Conservation (phyloP, 805 yeast species). For the Candida maltosa region DNA sequence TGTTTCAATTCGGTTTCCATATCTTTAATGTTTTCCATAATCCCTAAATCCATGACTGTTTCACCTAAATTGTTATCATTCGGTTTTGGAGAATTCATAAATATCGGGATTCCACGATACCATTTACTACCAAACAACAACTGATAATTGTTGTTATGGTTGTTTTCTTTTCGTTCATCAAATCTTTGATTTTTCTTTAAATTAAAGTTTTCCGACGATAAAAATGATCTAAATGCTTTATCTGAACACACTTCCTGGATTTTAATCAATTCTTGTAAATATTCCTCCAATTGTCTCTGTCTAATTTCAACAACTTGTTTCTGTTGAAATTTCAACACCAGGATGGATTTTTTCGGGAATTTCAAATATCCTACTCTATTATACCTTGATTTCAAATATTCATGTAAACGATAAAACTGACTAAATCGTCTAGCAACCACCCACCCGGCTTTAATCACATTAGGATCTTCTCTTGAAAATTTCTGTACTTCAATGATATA, state of each 20-base stretch:
- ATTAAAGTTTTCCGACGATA: constrained; percentile 66
- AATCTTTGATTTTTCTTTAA: constrained; percentile 23
- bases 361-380: constrained; percentile 42
- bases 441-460: constrained; percentile 69
- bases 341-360: constrained; percentile 58
- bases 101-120: constrained; percentile 24
- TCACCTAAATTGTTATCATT: background rate
- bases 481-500: constrained; percentile 78
- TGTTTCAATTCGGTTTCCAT: constrained; percentile 54
- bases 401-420: constrained; percentile 74
- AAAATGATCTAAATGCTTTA: constrained; percentile 67
- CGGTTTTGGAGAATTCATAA: constrained; percentile 6
- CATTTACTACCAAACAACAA: constrained; percentile 35
- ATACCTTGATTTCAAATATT: constrained; percentile 53
- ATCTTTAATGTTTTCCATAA: constrained; percentile 35
- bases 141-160: constrained; percentile 15
- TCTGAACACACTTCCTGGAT: constrained; percentile 73
- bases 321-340: constrained; percentile 68
- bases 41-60: constrained; percentile 7
- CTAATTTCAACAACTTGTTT: constrained; percentile 62
- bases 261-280: constrained; percentile 53
- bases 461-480: constrained; percentile 35
- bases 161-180: constrained; percentile 12
- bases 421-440: constrained; percentile 85
- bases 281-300: constrained; percentile 56